Base-by-base conservation (phyloP, 768 basidiomycete species). In the Rhizopogon vulgaris region DNA sequence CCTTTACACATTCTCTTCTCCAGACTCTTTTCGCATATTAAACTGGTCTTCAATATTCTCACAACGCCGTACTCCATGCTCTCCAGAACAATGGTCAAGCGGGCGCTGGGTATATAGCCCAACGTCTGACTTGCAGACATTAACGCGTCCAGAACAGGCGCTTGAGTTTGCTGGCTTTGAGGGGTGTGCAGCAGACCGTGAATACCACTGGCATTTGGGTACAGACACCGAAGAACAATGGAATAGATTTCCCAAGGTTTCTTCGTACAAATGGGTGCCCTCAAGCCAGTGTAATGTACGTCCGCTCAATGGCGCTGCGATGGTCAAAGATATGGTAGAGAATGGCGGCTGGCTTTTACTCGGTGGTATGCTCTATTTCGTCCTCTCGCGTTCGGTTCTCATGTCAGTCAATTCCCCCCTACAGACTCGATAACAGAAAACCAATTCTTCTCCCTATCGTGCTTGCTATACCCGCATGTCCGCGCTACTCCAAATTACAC, bases 391-490 rank as follows among this genome's bases (percentile, higher is more conserved):
- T 25, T 28, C 27, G 3, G 14, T 37, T 36, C 32, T 51, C 39
- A 49, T 22, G 12, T 22, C 3, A 22, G 22, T 22, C 42, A 47
- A 54, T 32, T 10, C 3, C 32, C 17, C 4, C 28, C 17, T 28
- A 34, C 55, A 82, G 84, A 87, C 59, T 85, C 84, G 0, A 80
- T 85, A 15, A 79, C 81, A 2, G 85, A 87, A 61, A 82, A 80
- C 56, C 84, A 87, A 62, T 87, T 87, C 71, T 87, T 85, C 64
- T 85, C 85, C 5, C 61, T 86, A 1, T 85, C 84, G 0, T 87
- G 85, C 59, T 58, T 78, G 38, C 72, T 87, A 3, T 80, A 79
- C 63, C 83, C 84, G 0, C 82, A 86, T 59, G 84, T 86, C 36
- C 73, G 73, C 34, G 84, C 84, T 1, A 82, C 78, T 2, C 85